Evolutionary conservation across 2,329 filamentous ascomycete genomes (phyloP).

Genomic region (Blumeriella jaapii): DNA sequence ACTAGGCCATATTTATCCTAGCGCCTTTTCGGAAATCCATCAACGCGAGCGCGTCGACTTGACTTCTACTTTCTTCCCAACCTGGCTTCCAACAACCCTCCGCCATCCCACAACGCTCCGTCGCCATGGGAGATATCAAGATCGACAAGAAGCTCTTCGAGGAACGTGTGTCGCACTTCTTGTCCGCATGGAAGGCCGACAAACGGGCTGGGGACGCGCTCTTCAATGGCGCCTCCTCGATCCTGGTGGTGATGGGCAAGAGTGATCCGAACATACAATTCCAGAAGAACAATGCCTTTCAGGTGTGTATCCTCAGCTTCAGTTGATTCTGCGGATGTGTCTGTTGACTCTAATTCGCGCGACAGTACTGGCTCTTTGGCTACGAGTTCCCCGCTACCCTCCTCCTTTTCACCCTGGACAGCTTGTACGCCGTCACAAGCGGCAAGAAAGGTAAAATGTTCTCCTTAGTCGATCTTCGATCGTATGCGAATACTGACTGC

Average conservation of each 20-base stretch:
- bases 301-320: slow-evolving; percentile 48
- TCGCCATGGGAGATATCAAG: slow-evolving; percentile 61
- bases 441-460: slow-evolving; percentile 73
- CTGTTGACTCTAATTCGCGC: slow-evolving; percentile 13
- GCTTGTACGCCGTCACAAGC: slow-evolving; percentile 86
- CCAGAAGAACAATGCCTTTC: slow-evolving; percentile 92
- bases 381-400: slow-evolving; percentile 97
- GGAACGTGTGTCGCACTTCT: slow-evolving; percentile 77
- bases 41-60: slow-evolving; percentile 19
- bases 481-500: slow-evolving; percentile 26
- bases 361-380: slow-evolving; percentile 90
- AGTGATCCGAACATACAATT: slow-evolving; percentile 79
- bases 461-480: slow-evolving; percentile 1
- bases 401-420: slow-evolving; percentile 81
- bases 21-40: slow-evolving; percentile 6
- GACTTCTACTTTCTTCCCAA: slow-evolving; percentile 5
- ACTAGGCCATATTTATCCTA: too few species aligned
- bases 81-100: slow-evolving; percentile 10
- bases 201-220: slow-evolving; percentile 76
- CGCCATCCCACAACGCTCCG: slow-evolving; percentile 17
- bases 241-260: slow-evolving; percentile 89
- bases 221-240: slow-evolving; percentile 77
- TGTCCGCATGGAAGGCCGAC: slow-evolving; percentile 91
- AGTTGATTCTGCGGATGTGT: neutral
- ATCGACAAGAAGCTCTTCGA: slow-evolving; percentile 93